Evolutionary conservation across 345 rosid genomes (phyloP).

Genomic region (Eucalyptus brandiana): DNA sequence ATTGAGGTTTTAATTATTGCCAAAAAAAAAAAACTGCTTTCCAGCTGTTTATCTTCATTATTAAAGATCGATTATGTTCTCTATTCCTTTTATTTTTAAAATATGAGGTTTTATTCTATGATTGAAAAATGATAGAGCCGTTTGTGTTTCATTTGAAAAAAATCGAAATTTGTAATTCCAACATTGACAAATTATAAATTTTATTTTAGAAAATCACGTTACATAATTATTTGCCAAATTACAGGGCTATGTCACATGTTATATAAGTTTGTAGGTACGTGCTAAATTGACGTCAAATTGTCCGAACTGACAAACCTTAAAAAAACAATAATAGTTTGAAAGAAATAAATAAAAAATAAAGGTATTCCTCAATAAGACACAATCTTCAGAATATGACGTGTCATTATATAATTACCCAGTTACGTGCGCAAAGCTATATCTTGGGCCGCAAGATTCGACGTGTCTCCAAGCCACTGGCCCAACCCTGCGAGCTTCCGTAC

Average conservation of each 20-base stretch:
- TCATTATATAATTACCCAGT: neutral
- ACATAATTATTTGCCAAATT: neutral
- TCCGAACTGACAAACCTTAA: neutral
- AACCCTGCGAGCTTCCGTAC: neutral
- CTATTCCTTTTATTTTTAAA: neutral
- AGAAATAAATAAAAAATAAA: neutral
- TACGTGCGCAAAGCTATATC: neutral
- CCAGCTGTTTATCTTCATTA: neutral
- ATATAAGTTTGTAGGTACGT: neutral
- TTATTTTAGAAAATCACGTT: neutral
- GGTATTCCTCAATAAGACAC: neutral
- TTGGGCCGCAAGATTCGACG: neutral
- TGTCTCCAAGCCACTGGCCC: neutral
- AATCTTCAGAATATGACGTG: neutral
- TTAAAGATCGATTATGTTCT: neutral
- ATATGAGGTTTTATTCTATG: neutral
- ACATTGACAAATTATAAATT: neutral
- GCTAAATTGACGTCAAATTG: neutral
- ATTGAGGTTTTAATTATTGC: neutral
- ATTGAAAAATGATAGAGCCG: neutral
- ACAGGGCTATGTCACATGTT: neutral
- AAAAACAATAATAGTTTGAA: neutral
- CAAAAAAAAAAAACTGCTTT: neutral
- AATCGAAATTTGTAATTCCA: neutral
- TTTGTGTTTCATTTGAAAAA: neutral